These are phyloP conservation scores for Cladosporium sp. DNA, from an alignment of 2,329 filamentous ascomycete species.

Conservation along the genomic window DNA sequence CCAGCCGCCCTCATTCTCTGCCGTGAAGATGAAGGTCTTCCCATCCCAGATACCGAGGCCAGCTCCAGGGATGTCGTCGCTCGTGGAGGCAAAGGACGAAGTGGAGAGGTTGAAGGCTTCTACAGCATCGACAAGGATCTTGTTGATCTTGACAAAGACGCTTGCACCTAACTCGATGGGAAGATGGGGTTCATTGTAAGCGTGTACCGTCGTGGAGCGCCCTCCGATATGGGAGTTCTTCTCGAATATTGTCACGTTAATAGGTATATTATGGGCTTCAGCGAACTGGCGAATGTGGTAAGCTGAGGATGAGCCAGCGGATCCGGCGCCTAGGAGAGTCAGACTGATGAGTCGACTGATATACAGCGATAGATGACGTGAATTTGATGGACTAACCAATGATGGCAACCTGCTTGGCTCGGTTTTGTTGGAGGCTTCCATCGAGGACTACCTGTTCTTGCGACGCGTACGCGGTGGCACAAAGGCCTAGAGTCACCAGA, in stretches of 20 bases:
- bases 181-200: conserved; percentile 64
- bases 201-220: conserved; percentile 79
- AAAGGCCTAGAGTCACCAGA: not conserved
- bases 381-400: conserved; percentile 1
- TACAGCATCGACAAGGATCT: conserved; percentile 75
- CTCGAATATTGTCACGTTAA: conserved; percentile 89
- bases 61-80: conserved; percentile 52
- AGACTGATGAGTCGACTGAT: not conserved
- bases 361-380: not conserved
- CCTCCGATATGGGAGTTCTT: conserved; percentile 76
- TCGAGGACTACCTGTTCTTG: conserved; percentile 6
- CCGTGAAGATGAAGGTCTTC: conserved; percentile 66
- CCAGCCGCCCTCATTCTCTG: conserved; percentile 65
- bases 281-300: conserved; percentile 78
- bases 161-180: conserved; percentile 86
- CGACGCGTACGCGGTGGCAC: conserved; percentile 2
- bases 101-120: conserved; percentile 68
- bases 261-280: conserved; percentile 54
- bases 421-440: not conserved
- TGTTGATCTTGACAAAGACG: conserved; percentile 85
- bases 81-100: conserved; percentile 40
- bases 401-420: conserved; percentile 14
- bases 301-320: conserved; percentile 82
- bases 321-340: conserved; percentile 71
- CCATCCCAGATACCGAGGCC: conserved; percentile 85